Base-by-base conservation (phyloP, 768 basidiomycete species). In the Podaxis mareebaensis region DNA sequence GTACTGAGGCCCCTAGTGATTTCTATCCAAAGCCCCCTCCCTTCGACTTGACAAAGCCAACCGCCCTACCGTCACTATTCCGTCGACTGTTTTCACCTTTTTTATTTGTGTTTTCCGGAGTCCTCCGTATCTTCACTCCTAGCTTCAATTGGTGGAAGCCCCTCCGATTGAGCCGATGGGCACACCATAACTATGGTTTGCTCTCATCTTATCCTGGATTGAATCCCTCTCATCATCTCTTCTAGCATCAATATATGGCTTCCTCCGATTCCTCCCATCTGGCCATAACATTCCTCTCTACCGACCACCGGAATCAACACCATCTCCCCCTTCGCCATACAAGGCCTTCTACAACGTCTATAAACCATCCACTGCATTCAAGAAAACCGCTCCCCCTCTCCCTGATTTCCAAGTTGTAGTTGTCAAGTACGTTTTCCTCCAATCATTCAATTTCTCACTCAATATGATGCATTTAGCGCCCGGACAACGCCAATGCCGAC, bases 351-450 rank as follows among this genome's bases (percentile, higher is more conserved):
- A 82, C 74, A 90, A 97, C 69, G 79, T 94, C 3, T 96, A 96
- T 78, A 97, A 96, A 70, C 96, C 96, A 2, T 87, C 86, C 6
- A 93, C 93, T 0, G 81, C 91, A 7, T 96, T 88, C 78, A 89
- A 85, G 71, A 93, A 89, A 77, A 90, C 86, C 0, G 76, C 83
- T 1, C 92, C 90, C 4, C 87, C 89, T 5, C 79, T 82, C 1
- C 94, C 96, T 2, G 94, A 97, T 74, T 99, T 94, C 74, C 83
- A 88, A 56, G 76, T 97, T 20, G 92, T 92, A 1, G 90, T 96
- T 2, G 81, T 98, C 61, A 86, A 96, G 95, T 96, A 66, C 68
- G 88, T 77, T 15, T 36, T 42, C 22, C 6, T 58, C 5, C 64
- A 33, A 33, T 33, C 20, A 33, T 20, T 55, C 3, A 5, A n/a